phyloP scores from a whole-genome alignment of 768 basidiomycete species.

The Collybiopsis confluens region DNA sequence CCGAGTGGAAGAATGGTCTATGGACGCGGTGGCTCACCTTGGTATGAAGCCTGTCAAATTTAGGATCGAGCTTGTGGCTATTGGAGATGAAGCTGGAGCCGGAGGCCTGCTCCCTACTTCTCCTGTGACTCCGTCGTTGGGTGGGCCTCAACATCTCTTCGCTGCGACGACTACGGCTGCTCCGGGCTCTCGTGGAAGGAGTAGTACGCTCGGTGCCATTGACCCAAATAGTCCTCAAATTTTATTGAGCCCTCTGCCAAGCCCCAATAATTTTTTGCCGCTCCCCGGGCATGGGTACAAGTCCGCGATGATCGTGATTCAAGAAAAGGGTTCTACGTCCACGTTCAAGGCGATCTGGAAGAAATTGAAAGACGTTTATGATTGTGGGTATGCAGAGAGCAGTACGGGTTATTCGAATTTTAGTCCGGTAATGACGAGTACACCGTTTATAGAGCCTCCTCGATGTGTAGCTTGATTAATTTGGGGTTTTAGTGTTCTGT shows the following conservation, averaged over 20 bases:
- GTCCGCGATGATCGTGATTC: constrained; percentile 72
- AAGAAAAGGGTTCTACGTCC: constrained; percentile 89
- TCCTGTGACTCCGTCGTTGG: constrained; percentile 15
- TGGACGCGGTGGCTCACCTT: constrained; percentile 29
- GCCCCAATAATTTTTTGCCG: constrained; percentile 16
- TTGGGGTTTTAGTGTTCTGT: neutral
- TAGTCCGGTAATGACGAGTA: constrained; percentile 39
- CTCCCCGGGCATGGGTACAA: constrained; percentile 23
- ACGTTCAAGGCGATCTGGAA: constrained; percentile 79
- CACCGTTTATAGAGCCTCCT: constrained; percentile 38
- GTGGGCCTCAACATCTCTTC: constrained; percentile 10
- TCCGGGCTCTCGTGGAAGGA: constrained; percentile 20
- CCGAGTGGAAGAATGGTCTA: constrained; percentile 48
- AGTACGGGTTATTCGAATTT: constrained; percentile 27
- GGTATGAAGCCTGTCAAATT: constrained; percentile 63
- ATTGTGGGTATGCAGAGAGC: constrained; percentile 18
- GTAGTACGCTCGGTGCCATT: constrained; percentile 14
- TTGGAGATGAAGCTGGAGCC: constrained; percentile 10
- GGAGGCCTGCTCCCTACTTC: constrained; percentile 2
- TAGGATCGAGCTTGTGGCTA: constrained; percentile 65
- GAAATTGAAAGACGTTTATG: constrained; percentile 68
- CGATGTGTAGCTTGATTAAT: constrained; percentile 24
- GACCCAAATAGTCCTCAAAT: neutral
- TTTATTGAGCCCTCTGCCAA: constrained; percentile 5
- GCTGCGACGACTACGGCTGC: constrained; percentile 10